Percentiles rank a stretch among this genome's conserved stretches.
Evolutionary conservation across 2,329 filamentous ascomycete species (phyloP).

Genomic region (Huntiella moniliformis): DNA sequence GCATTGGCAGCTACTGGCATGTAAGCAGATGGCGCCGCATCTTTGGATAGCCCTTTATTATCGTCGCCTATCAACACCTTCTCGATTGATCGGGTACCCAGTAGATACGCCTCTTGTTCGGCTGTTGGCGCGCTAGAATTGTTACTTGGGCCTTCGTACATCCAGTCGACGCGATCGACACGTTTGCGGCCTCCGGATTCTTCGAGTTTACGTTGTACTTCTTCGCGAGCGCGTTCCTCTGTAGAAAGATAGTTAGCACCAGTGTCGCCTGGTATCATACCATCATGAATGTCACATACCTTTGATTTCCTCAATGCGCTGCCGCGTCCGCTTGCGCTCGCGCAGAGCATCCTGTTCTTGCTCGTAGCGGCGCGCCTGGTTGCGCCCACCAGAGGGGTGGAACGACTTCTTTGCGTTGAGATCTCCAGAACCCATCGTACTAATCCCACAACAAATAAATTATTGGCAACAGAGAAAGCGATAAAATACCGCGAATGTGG

Average conservation of each 20-base stretch:
- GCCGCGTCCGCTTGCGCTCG: conserved; percentile 84
- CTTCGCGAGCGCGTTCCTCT: conserved; percentile 81
- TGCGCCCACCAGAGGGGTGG: conserved; percentile 78
- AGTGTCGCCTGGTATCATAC: neutral
- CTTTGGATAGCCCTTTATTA: conserved; percentile 63
- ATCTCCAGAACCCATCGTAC: conserved; percentile 78
- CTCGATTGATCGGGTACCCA: conserved; percentile 87
- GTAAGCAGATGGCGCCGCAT: conserved; percentile 39
- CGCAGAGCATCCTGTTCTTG: conserved; percentile 84
- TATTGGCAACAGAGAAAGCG: too few relatives aligned
- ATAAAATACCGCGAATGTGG: too few relatives aligned
- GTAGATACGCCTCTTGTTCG: conserved; percentile 81
- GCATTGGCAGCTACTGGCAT: conserved; percentile 34
- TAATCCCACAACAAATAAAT: conserved; percentile 11
- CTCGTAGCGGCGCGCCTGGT: conserved; percentile 78
- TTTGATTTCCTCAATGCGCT: conserved; percentile 78
- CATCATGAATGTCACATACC: neutral
- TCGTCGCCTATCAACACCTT: conserved; percentile 61
- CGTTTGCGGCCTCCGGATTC: conserved; percentile 67
- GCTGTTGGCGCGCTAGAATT: conserved; percentile 62
- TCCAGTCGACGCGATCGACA: conserved; percentile 82
- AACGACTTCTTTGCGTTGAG: conserved; percentile 91
- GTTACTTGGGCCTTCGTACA: conserved; percentile 77
- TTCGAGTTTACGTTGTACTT: conserved; percentile 78
- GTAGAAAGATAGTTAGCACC: neutral